Percentiles rank a stretch among this genome's conserved stretches.
phyloP scores from a whole-genome alignment of 1,139 yeast genomes.

The Protomyces lactucae-debilis region DNA sequence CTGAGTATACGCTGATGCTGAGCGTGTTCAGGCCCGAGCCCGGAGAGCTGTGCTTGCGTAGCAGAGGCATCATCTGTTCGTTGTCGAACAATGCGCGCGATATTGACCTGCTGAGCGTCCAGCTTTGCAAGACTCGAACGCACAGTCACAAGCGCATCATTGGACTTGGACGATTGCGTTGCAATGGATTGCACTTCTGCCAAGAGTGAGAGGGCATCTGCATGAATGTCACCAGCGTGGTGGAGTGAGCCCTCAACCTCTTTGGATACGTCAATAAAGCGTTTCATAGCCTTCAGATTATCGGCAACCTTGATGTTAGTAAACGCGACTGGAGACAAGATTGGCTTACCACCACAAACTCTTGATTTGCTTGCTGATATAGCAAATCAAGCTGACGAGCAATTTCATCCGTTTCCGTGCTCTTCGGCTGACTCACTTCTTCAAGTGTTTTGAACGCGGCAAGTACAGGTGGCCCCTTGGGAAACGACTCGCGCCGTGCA shows the following conservation, averaged over 20 bases:
- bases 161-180: not conserved
- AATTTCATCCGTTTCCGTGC: not conserved
- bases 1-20: constrained; percentile 24
- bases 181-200: not conserved
- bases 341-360: not conserved
- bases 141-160: not conserved
- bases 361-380: constrained; percentile 1
- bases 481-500: not conserved
- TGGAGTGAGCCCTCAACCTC: not conserved
- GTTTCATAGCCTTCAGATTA: not conserved
- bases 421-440: not conserved
- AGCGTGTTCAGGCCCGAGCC: constrained; percentile 28
- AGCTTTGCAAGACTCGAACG: constrained; percentile 13
- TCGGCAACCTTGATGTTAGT: not conserved
- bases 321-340: not conserved
- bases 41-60: constrained; percentile 1
- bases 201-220: not conserved
- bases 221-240: not conserved
- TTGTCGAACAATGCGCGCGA: constrained; percentile 26
- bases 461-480: not conserved
- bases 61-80: constrained; percentile 18
- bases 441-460: not conserved
- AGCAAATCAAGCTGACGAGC: constrained; percentile 18
- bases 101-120: constrained; percentile 26
- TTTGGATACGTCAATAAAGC: not conserved